Percentiles rank a stretch among this genome's conserved stretches.
phyloP scores from a whole-genome alignment of 164 flowering plant species.

The Sextonia rubra region DNA sequence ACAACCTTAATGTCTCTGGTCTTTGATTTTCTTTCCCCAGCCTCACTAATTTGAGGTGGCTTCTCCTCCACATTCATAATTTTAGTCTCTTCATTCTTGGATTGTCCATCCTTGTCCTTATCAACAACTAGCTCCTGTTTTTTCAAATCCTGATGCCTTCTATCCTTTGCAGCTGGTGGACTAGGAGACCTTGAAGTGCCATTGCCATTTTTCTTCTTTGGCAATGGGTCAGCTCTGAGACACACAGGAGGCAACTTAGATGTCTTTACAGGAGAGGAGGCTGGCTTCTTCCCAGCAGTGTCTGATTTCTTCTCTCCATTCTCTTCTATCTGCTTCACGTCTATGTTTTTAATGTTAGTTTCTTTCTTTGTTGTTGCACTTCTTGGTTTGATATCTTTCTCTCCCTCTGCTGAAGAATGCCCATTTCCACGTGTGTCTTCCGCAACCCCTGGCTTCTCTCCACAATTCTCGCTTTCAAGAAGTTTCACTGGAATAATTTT shows the following conservation, averaged over 20 bases:
- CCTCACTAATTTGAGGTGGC: background rate
- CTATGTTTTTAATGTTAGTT: background rate
- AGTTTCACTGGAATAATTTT: conserved; percentile 24
- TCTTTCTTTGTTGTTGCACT: conserved; percentile 9
- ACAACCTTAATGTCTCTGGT: conserved; percentile 8
- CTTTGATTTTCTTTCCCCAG: conserved; percentile 7
- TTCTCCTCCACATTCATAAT: conserved; percentile 16
- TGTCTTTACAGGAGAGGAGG: conserved; percentile 37
- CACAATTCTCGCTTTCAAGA: conserved; percentile 2
- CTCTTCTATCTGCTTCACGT: conserved; percentile 11
- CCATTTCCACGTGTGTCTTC: background rate
- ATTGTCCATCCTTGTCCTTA: conserved; percentile 7
- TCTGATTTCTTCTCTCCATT: conserved; percentile 14
- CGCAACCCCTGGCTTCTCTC: conserved; percentile 1
- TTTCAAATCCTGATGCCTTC: conserved; percentile 1
- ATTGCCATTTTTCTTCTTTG: conserved; percentile 42
- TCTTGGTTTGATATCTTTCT: conserved; percentile 8
- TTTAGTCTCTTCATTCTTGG: conserved; percentile 9
- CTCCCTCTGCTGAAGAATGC: background rate
- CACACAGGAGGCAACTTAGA: conserved; percentile 71
- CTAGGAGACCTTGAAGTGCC: conserved; percentile 51
- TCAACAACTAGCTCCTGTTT: conserved; percentile 3
- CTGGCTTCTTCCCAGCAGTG: conserved; percentile 8
- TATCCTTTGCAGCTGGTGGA: conserved; percentile 34
- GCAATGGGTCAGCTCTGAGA: conserved; percentile 69